These are phyloP conservation scores for Clitopilus hobsonii DNA, from an alignment of 768 basidiomycete species.

Conservation along the genomic window DNA sequence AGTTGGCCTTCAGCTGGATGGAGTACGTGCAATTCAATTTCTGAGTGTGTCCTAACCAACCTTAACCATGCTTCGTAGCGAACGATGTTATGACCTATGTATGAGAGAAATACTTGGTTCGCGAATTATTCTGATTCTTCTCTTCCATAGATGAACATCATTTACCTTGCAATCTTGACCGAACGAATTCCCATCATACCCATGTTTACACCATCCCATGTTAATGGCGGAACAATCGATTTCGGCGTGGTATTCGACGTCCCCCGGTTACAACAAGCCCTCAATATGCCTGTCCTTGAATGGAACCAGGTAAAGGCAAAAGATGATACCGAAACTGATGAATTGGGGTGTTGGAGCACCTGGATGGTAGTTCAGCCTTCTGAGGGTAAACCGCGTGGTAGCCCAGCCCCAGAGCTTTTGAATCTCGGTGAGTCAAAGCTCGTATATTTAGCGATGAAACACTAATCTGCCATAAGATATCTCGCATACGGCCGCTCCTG, in stretches of 20 bases:
- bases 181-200: constrained; percentile 56
- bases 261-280: constrained; percentile 37
- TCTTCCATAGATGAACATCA: constrained; percentile 40
- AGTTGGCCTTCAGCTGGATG: constrained; percentile 78
- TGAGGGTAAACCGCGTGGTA: constrained; percentile 33
- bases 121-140: not conserved
- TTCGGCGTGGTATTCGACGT: constrained; percentile 63
- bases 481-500: constrained; percentile 45
- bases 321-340: constrained; percentile 33
- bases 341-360: constrained; percentile 53
- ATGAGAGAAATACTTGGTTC: not conserved
- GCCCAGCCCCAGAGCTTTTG: constrained; percentile 28
- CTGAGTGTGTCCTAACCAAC: constrained; percentile 2
- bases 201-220: constrained; percentile 55
- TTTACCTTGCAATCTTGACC: constrained; percentile 56
- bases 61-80: constrained; percentile 34
- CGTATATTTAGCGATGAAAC: not conserved
- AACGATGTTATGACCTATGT: constrained; percentile 79
- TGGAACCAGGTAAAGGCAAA: constrained; percentile 60
- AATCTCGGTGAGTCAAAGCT: constrained; percentile 29
- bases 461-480: constrained; percentile 34
- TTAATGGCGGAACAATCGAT: constrained; percentile 41
- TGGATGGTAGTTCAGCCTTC: constrained; percentile 43
- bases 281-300: constrained; percentile 50
- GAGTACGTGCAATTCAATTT: constrained; percentile 40